Evolutionary conservation across 176 grass and related monocot species (phyloP), one percentile per base, ranked within the genome.

Genomic region (Leersia perrieri): DNA sequence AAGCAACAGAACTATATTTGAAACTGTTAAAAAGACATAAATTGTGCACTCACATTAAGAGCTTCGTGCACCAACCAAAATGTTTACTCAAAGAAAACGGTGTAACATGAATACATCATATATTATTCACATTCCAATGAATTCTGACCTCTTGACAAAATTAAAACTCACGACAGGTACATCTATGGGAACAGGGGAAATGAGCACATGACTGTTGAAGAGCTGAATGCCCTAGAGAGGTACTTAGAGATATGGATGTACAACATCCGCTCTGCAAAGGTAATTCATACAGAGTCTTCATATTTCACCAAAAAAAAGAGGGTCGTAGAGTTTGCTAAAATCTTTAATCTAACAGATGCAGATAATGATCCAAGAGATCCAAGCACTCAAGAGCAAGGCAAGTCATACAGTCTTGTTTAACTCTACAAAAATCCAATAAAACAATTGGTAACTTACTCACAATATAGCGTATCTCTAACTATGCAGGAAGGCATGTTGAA

Each of bases 351-450:
- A 78, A 78, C 88, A 96, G 90, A 96, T 88, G 93, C 87, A 92
- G 88, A 85, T 92, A 67, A 95, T 95, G 89, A 87, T 90, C 82
- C 90, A 95, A 79, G 93, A 95, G 89, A 95, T 95, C 57, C 83
- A 95, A 73, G 85, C 90, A 63, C 90, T 96, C n/a, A 92, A 96
- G 78, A 92, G 85, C 84, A 92, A 96, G 93, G 90, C 78, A 90
- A 74, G 72, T 65, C 33, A 75, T 75, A 44, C 25, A 70, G 11
- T 45, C 27, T 22, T 67, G 47, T 57, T 33, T 39, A 55, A 25
- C 76, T 77, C 28, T 64, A 57, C 35, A 60, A 61, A 76, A 26
- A 84, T 5, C 40, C 69, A 42, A 66, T 13, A 38, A 18, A 44
- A 9, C 7, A 77, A 66, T 58, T 36, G 53, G 3, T 18, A 72